Evolutionary conservation across 345 rosid species (phyloP).

Genomic region (Lenwebbia sp.): DNA sequence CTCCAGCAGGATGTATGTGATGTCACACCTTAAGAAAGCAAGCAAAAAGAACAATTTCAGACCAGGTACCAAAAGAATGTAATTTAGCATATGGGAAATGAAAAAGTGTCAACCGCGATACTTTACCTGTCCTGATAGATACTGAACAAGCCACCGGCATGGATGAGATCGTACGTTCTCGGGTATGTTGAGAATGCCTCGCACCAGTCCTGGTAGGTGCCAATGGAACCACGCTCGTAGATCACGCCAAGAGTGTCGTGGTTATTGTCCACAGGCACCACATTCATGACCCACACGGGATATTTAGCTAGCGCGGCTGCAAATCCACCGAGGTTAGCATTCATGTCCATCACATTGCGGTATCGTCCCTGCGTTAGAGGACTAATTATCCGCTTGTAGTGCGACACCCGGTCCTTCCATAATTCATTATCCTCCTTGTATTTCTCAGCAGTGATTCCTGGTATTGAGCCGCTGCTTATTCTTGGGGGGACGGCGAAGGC

Average conservation of each 20-base stretch:
- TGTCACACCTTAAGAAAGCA: constrained; percentile 56
- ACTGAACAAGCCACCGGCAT: constrained; percentile 71
- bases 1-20: constrained; percentile 74
- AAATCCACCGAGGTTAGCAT: constrained; percentile 86
- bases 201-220: constrained; percentile 94
- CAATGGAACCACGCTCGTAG: constrained; percentile 79
- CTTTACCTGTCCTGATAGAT: constrained; percentile 71
- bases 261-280: constrained; percentile 57
- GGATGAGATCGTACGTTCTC: constrained; percentile 92
- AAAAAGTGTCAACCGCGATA: not conserved
- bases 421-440: constrained; percentile 63
- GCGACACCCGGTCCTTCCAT: constrained; percentile 63
- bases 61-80: not conserved
- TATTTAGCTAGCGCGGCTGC: constrained; percentile 62
- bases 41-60: constrained; percentile 1
- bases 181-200: constrained; percentile 98
- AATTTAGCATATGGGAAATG: not conserved
- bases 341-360: constrained; percentile 94
- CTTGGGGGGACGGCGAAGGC: constrained; percentile 79
- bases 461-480: constrained; percentile 54
- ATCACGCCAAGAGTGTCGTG: constrained; percentile 75
- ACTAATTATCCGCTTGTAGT: constrained; percentile 50
- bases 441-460: constrained; percentile 52
- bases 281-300: constrained; percentile 94
- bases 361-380: constrained; percentile 58